Conservation (phyloP, 352 stramenopile genomes). For the Pythium sp. region DNA sequence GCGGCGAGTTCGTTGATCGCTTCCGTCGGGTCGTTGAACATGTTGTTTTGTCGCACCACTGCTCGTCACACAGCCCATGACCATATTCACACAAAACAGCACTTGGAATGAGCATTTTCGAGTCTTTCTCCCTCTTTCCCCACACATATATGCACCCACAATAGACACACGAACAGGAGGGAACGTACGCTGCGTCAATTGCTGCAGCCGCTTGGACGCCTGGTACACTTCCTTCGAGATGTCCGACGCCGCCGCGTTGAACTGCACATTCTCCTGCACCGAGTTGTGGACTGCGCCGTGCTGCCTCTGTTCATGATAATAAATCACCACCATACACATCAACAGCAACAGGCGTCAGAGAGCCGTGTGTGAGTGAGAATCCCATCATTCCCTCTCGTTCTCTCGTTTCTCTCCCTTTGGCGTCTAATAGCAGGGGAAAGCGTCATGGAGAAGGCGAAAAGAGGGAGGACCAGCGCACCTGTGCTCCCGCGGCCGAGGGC, state of each 20-base stretch:
- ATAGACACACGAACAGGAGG: neutral
- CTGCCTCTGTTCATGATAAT: conserved; percentile 24
- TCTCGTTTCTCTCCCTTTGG: neutral
- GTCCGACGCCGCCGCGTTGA: conserved; percentile 76
- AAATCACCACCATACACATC: neutral
- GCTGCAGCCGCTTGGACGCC: conserved; percentile 75
- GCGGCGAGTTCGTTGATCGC: conserved; percentile 80
- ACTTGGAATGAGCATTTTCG: neutral
- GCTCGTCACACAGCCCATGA: neutral
- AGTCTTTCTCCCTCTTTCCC: neutral
- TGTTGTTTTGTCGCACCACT: conserved; percentile 88
- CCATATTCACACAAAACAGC: neutral
- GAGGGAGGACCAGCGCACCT: conserved; percentile 17
- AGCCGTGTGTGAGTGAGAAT: neutral
- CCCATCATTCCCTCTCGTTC: neutral
- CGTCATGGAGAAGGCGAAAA: neutral
- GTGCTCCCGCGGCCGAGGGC: conserved; percentile 11
- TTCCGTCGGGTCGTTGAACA: conserved; percentile 86
- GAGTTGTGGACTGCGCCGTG: conserved; percentile 28
- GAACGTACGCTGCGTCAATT: conserved; percentile 68
- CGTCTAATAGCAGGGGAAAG: neutral
- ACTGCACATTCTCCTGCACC: conserved; percentile 74
- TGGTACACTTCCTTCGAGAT: conserved; percentile 84
- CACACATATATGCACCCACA: neutral
- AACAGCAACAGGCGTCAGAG: conserved; percentile 2